phyloP scores from a whole-genome alignment of 805 yeast species.

The Cyberlindnera veronae region DNA sequence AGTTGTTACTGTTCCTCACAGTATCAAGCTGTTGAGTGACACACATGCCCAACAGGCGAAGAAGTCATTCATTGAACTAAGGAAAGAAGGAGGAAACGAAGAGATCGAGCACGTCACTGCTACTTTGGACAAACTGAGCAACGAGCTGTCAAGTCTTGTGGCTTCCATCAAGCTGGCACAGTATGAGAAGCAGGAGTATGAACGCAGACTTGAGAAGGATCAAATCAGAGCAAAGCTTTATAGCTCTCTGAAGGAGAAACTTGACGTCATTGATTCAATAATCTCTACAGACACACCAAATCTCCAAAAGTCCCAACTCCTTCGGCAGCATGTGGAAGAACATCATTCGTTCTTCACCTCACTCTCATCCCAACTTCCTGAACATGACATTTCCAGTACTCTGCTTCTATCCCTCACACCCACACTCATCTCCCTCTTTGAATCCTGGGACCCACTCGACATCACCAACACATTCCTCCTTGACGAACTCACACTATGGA shows the following conservation, averaged over 20 bases:
- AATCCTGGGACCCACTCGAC: slow-evolving; percentile 37
- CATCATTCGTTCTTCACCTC: not conserved
- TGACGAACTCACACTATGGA: slow-evolving; percentile 30
- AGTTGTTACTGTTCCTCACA: slow-evolving; percentile 17
- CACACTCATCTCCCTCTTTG: slow-evolving; percentile 18
- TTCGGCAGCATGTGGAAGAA: not conserved
- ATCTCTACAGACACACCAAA: not conserved
- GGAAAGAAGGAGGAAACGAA: slow-evolving; percentile 32
- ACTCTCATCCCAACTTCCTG: not conserved
- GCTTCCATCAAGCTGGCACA: slow-evolving; percentile 15
- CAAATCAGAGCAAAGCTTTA: not conserved
- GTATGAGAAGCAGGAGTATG: slow-evolving; percentile 7
- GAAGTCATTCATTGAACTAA: slow-evolving; percentile 35
- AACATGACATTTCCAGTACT: slow-evolving; percentile 11
- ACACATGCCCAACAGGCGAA: slow-evolving; percentile 27
- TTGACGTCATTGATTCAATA: not conserved
- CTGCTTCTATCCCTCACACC: slow-evolving; percentile 25
- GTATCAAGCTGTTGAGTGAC: slow-evolving; percentile 22
- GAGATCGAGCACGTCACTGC: slow-evolving; percentile 14
- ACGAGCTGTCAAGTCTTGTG: slow-evolving; percentile 12
- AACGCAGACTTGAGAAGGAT: not conserved
- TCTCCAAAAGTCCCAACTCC: not conserved
- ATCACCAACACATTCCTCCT: slow-evolving; percentile 30
- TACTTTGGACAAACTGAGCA: slow-evolving; percentile 16
- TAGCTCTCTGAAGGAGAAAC: not conserved